Conservation (phyloP, 2,329 filamentous ascomycete species). For the Hypocreales sp. region DNA sequence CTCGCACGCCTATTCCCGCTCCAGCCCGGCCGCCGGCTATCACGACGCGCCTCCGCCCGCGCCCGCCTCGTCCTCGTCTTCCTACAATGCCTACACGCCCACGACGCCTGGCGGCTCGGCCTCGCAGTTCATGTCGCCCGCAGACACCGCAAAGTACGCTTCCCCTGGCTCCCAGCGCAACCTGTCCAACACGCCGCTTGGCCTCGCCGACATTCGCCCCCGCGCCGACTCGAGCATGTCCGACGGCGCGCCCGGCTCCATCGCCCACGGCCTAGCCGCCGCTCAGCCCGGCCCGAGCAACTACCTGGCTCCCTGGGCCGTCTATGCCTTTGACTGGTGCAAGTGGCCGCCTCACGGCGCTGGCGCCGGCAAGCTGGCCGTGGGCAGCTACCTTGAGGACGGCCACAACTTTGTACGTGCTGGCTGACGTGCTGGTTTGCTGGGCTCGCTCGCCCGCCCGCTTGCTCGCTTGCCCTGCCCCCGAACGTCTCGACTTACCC, state of each 20-base stretch:
- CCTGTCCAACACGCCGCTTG: conserved; percentile 73
- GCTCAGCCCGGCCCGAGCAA: conserved; percentile 65
- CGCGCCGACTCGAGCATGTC: conserved; percentile 69
- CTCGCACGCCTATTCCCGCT: conserved; percentile 67
- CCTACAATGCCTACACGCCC: conserved; percentile 40
- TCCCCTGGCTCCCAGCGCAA: conserved; percentile 43
- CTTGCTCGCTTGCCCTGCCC: conserved; percentile 1
- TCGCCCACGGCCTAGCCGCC: conserved; percentile 51
- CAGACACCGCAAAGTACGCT: conserved; percentile 35
- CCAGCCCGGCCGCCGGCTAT: conserved; percentile 55
- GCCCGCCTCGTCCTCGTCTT: conserved; percentile 27
- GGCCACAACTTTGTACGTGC: conserved; percentile 91
- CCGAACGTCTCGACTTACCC: not conserved
- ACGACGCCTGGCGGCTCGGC: conserved; percentile 47
- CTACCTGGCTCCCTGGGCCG: conserved; percentile 84
- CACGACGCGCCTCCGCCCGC: conserved; percentile 23
- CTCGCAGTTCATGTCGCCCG: conserved; percentile 50
- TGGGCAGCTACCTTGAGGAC: conserved; percentile 94
- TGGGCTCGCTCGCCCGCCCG: no score
- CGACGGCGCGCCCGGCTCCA: conserved; percentile 49
- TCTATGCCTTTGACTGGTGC: conserved; percentile 98
- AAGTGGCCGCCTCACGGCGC: conserved; percentile 80
- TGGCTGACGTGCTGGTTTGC: no score
- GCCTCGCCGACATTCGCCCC: conserved; percentile 80
- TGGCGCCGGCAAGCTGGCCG: conserved; percentile 78